Conservation (phyloP, 805 yeast species). For the Ogataea minuta region DNA sequence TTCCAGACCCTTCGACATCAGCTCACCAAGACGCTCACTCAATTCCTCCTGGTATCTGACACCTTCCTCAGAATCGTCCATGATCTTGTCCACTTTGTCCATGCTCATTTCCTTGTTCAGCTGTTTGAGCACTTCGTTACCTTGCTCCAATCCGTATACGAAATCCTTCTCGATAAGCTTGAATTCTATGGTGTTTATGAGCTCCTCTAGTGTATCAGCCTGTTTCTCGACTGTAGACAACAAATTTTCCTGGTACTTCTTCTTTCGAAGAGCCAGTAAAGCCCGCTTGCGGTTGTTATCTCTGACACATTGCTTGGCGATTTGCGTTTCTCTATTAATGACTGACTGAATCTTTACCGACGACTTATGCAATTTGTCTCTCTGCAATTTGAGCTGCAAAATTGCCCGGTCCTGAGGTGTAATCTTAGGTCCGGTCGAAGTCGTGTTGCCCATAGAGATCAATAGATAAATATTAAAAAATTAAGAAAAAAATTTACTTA, state of each 20-base stretch:
- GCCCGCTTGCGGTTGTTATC: slow-evolving; percentile 59
- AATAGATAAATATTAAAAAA: neutral
- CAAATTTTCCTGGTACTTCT: slow-evolving; percentile 79
- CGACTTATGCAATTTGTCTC: slow-evolving; percentile 80
- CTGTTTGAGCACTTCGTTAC: slow-evolving; percentile 71
- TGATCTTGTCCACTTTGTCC: slow-evolving; percentile 72
- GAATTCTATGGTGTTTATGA: slow-evolving; percentile 81
- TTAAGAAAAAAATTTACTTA: slow-evolving; percentile 1
- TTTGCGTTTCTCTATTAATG: slow-evolving; percentile 56
- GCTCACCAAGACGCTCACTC: slow-evolving; percentile 47
- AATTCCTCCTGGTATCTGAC: slow-evolving; percentile 74
- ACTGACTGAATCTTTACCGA: slow-evolving; percentile 56
- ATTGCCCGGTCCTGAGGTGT: slow-evolving; percentile 86
- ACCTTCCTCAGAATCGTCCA: slow-evolving; percentile 86
- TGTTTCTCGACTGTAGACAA: slow-evolving; percentile 72
- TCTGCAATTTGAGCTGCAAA: slow-evolving; percentile 79
- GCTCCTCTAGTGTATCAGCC: slow-evolving; percentile 71
- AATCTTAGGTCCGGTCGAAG: slow-evolving; percentile 46
- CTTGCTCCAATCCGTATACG: slow-evolving; percentile 73
- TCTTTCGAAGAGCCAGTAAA: slow-evolving; percentile 64
- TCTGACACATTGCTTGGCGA: slow-evolving; percentile 56
- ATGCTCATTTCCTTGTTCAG: slow-evolving; percentile 76
- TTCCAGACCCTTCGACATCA: slow-evolving; percentile 47
- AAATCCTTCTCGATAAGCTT: slow-evolving; percentile 87
- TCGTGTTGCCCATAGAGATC: slow-evolving; percentile 34